Evolutionary conservation across 805 yeast genomes (phyloP), one percentile per base, ranked within the genome.

Genomic region (Cyberlindnera mrakii): DNA sequence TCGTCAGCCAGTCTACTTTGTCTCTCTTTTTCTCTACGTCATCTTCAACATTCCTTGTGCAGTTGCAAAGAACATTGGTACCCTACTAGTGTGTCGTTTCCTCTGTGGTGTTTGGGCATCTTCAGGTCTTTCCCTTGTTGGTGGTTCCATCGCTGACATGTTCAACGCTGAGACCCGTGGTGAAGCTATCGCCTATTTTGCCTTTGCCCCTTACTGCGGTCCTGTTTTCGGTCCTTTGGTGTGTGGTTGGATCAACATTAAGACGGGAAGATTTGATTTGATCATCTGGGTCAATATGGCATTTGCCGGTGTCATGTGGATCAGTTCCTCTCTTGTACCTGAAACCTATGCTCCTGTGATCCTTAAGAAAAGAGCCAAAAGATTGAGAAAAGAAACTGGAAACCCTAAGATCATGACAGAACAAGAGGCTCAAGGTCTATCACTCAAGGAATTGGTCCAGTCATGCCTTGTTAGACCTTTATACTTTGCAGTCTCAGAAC

Each of bases 261-360:
- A 80, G 46, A 74, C 91, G n/a, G 74, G 72, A 15, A 69, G 84
- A 53, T 72, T 79, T 57, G 89, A 82, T 37, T 61, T 86, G 32
- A 75, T 89, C 58, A 77, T 85, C 50, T 89, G 96, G 96, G 90
- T 87, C 43, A 89, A 88, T 60, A 77, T 89, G 86, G 95, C 90
- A 4, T 86, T 89, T 65, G 85, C 93, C 2, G 96, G 96, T 49
- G 75, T 77, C 4, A 80, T 83, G 80, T 83, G 90, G 85, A 68
- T 88, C 29, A 49, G 74, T 17, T 72, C 80, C 35, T 60, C 78
- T 13, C 53, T 72, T 15, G 75, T 89, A 27, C 97, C 96, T n/a
- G 97, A 89, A 66, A 89, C 97, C 16, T 85, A 82, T 63, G 85
- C 93, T 4, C 96, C 96, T 8, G 87, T 80, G 8, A 80, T 88